Percentiles rank a stretch among this genome's conserved stretches.
These are phyloP conservation scores for Malbranchea cinnamomea DNA, from an alignment of 2,329 filamentous ascomycete genomes.

Conservation along the genomic window DNA sequence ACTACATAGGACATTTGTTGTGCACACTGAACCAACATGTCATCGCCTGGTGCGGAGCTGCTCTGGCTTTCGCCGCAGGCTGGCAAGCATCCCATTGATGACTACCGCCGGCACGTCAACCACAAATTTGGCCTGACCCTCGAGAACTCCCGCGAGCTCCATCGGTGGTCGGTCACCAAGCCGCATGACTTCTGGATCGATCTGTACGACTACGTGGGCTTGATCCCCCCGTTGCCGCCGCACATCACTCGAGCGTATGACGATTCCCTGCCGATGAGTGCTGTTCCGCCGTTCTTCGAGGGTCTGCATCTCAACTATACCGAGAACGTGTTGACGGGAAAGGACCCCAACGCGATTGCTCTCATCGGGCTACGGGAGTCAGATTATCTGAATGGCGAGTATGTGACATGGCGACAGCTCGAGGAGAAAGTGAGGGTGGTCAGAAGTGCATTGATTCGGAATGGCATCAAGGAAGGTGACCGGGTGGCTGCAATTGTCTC, in stretches of 20 bases:
- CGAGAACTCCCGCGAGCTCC: constrained; percentile 21
- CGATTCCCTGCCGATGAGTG: constrained; percentile 20
- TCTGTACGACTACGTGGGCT: constrained; percentile 24
- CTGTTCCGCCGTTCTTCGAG: constrained; percentile 26
- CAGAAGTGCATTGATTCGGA: constrained; percentile 22
- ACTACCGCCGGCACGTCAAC: constrained; percentile 10
- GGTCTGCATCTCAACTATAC: constrained; percentile 25
- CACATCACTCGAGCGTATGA: constrained; percentile 23
- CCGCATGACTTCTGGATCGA: constrained; percentile 31
- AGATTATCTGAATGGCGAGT: constrained; percentile 20
- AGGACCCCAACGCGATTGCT: constrained; percentile 21
- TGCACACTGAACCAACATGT: too few relatives aligned
- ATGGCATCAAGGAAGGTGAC: constrained; percentile 25
- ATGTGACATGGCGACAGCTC: constrained; percentile 26
- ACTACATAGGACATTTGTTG: too few relatives aligned
- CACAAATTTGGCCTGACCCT: constrained; percentile 7
- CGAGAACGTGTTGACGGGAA: constrained; percentile 26
- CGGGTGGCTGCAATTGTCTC: constrained; percentile 28
- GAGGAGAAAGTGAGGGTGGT: constrained; percentile 24
- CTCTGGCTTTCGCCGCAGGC: constrained; percentile 10
- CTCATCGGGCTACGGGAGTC: constrained; percentile 28
- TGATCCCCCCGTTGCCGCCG: constrained; percentile 21
- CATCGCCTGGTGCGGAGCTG: neutral
- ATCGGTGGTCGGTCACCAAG: constrained; percentile 25
- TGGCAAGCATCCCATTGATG: constrained; percentile 9